Percentiles rank a stretch among this genome's conserved stretches.
These are phyloP conservation scores for Aspergillus ustus DNA, from an alignment of 2,329 filamentous ascomycete species.

Conservation along the genomic window DNA sequence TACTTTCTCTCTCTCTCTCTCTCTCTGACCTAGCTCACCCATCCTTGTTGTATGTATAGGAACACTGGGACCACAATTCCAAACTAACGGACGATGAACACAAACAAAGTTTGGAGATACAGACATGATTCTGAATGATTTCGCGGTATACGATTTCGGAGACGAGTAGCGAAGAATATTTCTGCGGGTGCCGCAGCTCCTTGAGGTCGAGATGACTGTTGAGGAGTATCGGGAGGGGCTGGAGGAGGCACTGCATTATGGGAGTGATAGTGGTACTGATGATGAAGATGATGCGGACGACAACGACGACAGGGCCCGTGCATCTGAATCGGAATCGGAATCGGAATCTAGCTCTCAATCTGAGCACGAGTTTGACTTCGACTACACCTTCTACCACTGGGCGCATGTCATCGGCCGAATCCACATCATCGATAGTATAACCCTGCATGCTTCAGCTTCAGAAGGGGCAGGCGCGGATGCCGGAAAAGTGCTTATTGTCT, in stretches of 20 bases:
- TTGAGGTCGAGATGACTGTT: not conserved
- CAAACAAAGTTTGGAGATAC: not conserved
- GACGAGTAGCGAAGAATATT: not conserved
- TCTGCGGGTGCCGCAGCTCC: not conserved
- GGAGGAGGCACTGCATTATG: not conserved
- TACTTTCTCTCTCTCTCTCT: no score
- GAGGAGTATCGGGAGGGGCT: not conserved
- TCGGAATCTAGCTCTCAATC: no score
- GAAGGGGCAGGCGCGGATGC: slow-evolving; percentile 1
- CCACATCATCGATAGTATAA: not conserved
- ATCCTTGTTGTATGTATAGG: not conserved
- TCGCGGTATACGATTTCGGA: not conserved
- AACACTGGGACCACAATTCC: not conserved
- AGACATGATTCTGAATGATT: not conserved
- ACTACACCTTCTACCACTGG: not conserved
- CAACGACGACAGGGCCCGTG: no score
- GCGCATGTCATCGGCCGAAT: not conserved
- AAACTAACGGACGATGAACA: not conserved
- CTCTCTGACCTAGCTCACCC: no score
- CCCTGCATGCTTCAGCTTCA: not conserved
- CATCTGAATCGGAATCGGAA: no score
- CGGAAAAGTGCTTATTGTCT: slow-evolving; percentile 11
- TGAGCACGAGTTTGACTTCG: not conserved
- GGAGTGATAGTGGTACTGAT: not conserved
- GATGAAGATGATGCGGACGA: not conserved